Evolutionary conservation across 805 yeast genomes (phyloP), one percentile per base, ranked within the genome.

Genomic region (Nakazawaea ernobii): DNA sequence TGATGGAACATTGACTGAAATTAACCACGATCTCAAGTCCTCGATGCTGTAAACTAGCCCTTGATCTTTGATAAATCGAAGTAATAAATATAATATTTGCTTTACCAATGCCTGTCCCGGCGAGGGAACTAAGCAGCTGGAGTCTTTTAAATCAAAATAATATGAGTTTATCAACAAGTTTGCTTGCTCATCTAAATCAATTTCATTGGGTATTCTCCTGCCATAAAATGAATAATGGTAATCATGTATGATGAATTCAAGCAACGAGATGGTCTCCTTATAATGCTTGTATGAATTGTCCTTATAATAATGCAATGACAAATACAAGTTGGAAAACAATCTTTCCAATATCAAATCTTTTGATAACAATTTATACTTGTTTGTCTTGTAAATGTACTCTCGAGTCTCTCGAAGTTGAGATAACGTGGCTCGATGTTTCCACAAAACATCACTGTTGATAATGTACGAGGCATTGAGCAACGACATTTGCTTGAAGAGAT

Each of bases 281-380:
- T 33, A 13, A 9, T 9, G 10, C 32, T 33, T 10, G 17, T 28
- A 4, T 8, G 14, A 4, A 14, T 28, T 13, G 8, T 17, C 28
- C 28, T 35, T 35, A 32, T 35, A 39, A 15, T 17, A 39, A 35
- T 39, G 43, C 29, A 45, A 33, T 9, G 40, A 24, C 9, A 45
- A 13, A 15, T 32, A 32, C 17, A 45, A 27, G 3, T 17, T 4
- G 8, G 40, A 32, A 15, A 45, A 27, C 7, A 45, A 14, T 20
- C 41, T 33, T 32, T 46, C 44, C 11, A 27, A 15, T 4, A 39
- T 13, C 17, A 11, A 15, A 7, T 35, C 40, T 6, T 24, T 32
- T n/a, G 35, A 35, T 11, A 38, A 9, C 6, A 44, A 27, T 33
- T 26, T 32, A 15, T 38, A 38, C 8, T 35, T 28, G 13, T n/a